Conservation (phyloP, 2,329 filamentous ascomycete genomes). For the Curvularia sp. region DNA sequence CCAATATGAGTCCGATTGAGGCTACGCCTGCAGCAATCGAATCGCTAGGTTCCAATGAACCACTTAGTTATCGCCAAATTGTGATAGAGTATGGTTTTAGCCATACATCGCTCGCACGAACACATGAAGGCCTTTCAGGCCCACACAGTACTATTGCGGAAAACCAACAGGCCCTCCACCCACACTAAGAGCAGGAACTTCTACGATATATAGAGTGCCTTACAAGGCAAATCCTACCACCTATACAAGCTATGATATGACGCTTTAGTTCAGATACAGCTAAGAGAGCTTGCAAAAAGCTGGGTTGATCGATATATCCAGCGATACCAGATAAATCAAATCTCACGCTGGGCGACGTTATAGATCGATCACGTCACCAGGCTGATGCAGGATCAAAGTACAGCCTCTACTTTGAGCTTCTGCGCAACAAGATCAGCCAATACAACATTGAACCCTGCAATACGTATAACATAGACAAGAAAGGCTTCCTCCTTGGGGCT, state of each 20-base stretch:
- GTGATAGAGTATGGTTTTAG: constrained; percentile 13
- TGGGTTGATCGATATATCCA: constrained; percentile 21
- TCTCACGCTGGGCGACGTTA: no score
- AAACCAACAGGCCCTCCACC: background rate
- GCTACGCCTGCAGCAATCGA: constrained; percentile 15
- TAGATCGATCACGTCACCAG: constrained; percentile 10
- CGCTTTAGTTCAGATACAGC: background rate
- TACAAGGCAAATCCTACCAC: background rate
- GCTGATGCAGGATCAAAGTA: constrained; percentile 17
- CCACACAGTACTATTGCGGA: background rate
- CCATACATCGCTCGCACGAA: constrained; percentile 7
- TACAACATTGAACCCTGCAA: no score
- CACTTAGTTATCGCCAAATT: constrained; percentile 9
- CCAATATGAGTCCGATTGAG: constrained; percentile 19
- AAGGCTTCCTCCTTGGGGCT: no score
- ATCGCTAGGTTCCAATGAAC: constrained; percentile 11
- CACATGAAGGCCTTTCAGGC: background rate
- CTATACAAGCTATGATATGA: background rate
- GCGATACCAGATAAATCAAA: no score
- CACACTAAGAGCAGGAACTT: background rate
- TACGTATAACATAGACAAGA: no score
- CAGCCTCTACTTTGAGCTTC: constrained; percentile 15
- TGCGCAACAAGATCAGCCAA: background rate
- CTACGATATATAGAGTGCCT: background rate
- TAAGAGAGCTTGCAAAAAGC: background rate